These are phyloP conservation scores for Petrea volubilis DNA, from an alignment of 257 asterid genomes.

Conservation along the genomic window DNA sequence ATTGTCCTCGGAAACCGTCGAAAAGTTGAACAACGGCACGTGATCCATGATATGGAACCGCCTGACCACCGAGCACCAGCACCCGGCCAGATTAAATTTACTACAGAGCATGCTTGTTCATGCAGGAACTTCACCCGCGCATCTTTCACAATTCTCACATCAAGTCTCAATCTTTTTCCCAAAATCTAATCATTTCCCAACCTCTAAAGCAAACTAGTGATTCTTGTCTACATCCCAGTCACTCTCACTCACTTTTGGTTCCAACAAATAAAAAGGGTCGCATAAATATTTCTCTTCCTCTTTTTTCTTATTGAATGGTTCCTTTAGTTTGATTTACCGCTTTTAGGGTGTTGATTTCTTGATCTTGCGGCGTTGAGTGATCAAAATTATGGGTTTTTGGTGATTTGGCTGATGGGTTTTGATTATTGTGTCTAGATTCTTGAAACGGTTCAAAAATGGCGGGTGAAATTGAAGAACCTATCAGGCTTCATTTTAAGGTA, in stretches of 20 bases:
- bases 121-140: conserved; percentile 26
- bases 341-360: background rate
- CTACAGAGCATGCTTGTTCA: conserved; percentile 5
- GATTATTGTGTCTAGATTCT: conserved; percentile 33
- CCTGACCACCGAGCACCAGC: background rate
- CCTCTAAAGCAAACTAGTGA: conserved; percentile 52
- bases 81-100: conserved; percentile 20
- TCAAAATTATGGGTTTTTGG: background rate
- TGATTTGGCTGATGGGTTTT: conserved; percentile 33
- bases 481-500: conserved; percentile 70
- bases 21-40: conserved; percentile 42
- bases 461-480: conserved; percentile 68
- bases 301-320: conserved; percentile 7
- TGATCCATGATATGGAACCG: conserved; percentile 43
- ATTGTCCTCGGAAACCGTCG: conserved; percentile 25
- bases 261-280: background rate
- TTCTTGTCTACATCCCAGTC: conserved; percentile 26
- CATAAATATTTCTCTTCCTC: background rate
- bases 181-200: conserved; percentile 27
- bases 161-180: conserved; percentile 30
- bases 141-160: conserved; percentile 33
- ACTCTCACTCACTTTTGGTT: conserved; percentile 20
- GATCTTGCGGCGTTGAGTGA: background rate
- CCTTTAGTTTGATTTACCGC: conserved; percentile 21
- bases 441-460: conserved; percentile 51